Evolutionary conservation across 2,329 filamentous ascomycete species (phyloP).

Genomic region (Trichoderma aggressivum): DNA sequence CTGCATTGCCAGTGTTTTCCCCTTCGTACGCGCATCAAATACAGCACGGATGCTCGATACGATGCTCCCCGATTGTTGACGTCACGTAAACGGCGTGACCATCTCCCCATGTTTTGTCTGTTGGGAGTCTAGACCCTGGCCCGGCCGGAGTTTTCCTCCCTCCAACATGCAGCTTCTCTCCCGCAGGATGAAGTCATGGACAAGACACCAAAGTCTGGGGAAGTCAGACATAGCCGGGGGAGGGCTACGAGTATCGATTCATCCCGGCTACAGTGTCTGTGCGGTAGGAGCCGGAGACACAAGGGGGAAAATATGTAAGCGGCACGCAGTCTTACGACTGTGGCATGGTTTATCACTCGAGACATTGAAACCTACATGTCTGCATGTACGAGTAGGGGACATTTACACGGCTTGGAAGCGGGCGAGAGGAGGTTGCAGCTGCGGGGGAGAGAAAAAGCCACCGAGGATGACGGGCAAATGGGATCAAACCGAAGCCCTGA

Average conservation of each 20-base stretch:
- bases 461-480: not conserved
- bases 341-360: slow-evolving; percentile 13
- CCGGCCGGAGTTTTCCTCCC: not conserved
- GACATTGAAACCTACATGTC: not conserved
- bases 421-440: not conserved
- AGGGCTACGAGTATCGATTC: not conserved
- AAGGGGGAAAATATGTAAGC: not conserved
- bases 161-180: not conserved
- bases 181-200: slow-evolving; percentile 16
- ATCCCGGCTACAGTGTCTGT: slow-evolving; percentile 6
- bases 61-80: slow-evolving; percentile 14
- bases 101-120: not conserved
- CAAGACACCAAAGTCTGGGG: slow-evolving; percentile 7
- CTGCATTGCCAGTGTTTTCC: not conserved
- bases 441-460: not conserved
- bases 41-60: not conserved
- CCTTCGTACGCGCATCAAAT: not conserved
- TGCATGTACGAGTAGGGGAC: not conserved
- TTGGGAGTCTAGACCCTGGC: not conserved
- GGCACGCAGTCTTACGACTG: slow-evolving; percentile 1
- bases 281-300: not conserved
- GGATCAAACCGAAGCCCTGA: not conserved
- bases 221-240: not conserved
- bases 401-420: not conserved
- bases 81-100: not conserved